Base-by-base conservation (phyloP, 495 filamentous ascomycete species). In the Penicillium bovifimosum region DNA sequence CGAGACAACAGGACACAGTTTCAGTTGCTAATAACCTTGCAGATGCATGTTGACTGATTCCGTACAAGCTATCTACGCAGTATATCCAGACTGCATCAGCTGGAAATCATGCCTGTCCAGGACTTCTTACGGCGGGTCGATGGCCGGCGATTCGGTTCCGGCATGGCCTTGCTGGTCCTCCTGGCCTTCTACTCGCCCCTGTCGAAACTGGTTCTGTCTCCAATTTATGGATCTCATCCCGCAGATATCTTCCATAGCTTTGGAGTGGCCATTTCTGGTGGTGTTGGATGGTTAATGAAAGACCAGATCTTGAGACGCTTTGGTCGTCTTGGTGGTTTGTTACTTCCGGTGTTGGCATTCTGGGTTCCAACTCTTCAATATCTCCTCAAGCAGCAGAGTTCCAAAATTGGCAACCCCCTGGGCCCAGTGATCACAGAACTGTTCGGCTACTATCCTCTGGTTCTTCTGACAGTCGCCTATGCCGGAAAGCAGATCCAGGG, bases 211-310 rank as follows among this genome's bases (percentile, higher is more conserved):
- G 82, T 77, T 6, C 69, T 97, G 31, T 85, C 88, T 17, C 93
- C 92, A 2, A 86, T 91, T 17, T 97, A 95, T 71, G 92, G 92
- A 18, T 80, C 84, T 13, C 84, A 90, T 18, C 85, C 92, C 9
- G 66, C 89, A 1, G 77, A 81, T 9, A 76, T 85, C 59, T 86
- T 85, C 67, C 91, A 96, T 65, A 64, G 73, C 46, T 78, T 81
- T 59, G 76, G 87, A 16, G 76, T 87, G 39, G 80, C 78, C 51
- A 69, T 78, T 8, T 84, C 78, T 35, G 79, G 82, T 40, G 80
- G 86, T 26, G 67, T 76, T 47, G 80, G 86, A 52, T 86, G 83
- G 79, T 77, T 81, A 29, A 64, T 67, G 57, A 63, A 84, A 81
- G 65, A 67, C 61, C 80, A 54, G 55, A 72, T 58, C 61, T 82